phyloP scores from a whole-genome alignment of 495 filamentous ascomycete species.

The Podospora conica region DNA sequence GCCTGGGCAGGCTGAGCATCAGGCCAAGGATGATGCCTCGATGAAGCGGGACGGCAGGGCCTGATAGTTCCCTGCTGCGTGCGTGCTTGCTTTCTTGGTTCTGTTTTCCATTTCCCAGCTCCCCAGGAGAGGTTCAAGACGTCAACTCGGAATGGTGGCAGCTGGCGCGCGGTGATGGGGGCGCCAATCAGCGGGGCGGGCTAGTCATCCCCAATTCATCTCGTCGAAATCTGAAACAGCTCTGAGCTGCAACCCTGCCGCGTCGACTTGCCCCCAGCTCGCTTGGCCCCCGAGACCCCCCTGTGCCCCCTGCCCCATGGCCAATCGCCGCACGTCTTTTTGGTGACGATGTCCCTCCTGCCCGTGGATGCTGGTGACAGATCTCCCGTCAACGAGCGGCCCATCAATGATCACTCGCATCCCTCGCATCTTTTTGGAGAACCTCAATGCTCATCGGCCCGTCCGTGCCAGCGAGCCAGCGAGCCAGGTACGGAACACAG shows the following conservation, averaged over 20 bases:
- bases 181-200: conserved; percentile 2
- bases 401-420: neutral
- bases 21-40: neutral
- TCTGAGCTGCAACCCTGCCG: conserved; percentile 3
- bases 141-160: neutral
- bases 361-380: neutral
- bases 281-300: neutral
- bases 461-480: neutral
- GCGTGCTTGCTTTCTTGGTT: neutral
- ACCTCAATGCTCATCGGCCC: neutral
- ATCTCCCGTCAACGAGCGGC: neutral
- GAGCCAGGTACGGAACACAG: too few species aligned
- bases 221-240: conserved; percentile 10
- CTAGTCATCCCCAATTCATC: neutral
- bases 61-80: neutral
- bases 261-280: conserved; percentile 8
- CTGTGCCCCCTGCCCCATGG: neutral
- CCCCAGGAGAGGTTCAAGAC: too few species aligned
- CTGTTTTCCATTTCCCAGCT: too few species aligned
- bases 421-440: neutral
- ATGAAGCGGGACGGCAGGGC: neutral
- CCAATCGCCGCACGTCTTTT: neutral
- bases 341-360: neutral
- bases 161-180: neutral
- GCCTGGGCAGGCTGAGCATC: neutral